Base-by-base conservation (phyloP, 768 basidiomycete species). In the Suillus weaverae region DNA sequence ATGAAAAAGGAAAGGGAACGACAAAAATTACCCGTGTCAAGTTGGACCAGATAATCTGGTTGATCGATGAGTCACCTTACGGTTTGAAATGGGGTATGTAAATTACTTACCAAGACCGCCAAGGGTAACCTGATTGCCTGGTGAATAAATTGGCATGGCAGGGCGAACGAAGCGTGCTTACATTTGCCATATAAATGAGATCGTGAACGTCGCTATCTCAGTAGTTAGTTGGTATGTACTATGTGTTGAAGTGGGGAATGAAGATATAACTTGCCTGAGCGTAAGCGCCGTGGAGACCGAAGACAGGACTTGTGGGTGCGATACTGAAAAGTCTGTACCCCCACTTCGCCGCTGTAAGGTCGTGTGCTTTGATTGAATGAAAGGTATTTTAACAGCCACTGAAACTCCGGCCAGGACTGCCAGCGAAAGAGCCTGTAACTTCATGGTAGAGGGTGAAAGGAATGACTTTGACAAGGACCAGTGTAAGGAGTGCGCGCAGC, bases 131-230 rank as follows among this genome's bases (percentile, higher is more conserved):
- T 93, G 71, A 51, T 32, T 65, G 60, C 36, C 4, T 44, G 20
- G 43, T 50, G 48, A 33, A 39, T 26, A 0, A 18, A 14, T 0
- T 4, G 20, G 16, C 9, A 38, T 18, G 16, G 53, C 50, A 41
- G 3, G 0, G n/a, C 11, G 57, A 62, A 22, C 26, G 5, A 48
- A 36, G 6, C 30, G 22, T 9, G 78, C 89, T 76, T 70, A 91
- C 91, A 71, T 94, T 88, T 62, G 87, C 84, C 63, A 92, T 83
- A 69, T 95, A 95, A 64, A 94, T 82, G 75, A 94, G 73, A 77
- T 94, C 93, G 66, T 88, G 84, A 33, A 87, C 84, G 67, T 89
- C 86, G 70, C 91, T 94, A 64, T 32, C 64, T 63, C 60, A 60
- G 60, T 59, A 5, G 64, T 76, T 72, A 72, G 41, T 62, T 11